These are phyloP conservation scores for Fistulifera pelliculosa DNA, from an alignment of 108 stramenopile species.

Conservation along the genomic window DNA sequence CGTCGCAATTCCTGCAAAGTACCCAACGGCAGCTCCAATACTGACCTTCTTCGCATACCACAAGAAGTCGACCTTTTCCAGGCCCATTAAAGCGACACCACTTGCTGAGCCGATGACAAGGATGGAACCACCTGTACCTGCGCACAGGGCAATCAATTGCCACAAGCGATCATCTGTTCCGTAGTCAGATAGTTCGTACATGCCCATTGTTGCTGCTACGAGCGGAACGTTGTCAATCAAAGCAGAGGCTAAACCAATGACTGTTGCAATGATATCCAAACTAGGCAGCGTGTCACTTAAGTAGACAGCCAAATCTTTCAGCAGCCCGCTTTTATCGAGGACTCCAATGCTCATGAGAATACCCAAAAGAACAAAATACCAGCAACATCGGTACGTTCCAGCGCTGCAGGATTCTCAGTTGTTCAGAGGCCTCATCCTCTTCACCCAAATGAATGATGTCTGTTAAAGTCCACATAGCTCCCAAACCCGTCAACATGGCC, in stretches of 20 bases:
- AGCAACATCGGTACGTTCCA: conserved; percentile 77
- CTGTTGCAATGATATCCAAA: conserved; percentile 88
- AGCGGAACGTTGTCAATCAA: conserved; percentile 92
- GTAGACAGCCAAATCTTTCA: conserved; percentile 80
- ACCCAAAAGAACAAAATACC: conserved; percentile 93
- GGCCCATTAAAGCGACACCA: conserved; percentile 91
- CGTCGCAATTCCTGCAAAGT: conserved; percentile 86
- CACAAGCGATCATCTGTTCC: conserved; percentile 87
- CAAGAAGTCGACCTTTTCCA: conserved; percentile 92
- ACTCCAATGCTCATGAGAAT: conserved; percentile 92
- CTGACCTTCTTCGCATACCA: conserved; percentile 91
- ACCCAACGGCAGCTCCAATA: conserved; percentile 77
- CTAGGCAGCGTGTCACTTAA: conserved; percentile 80
- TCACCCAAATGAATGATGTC: conserved; percentile 91
- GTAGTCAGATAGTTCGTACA: conserved; percentile 85
- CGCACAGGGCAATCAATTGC: conserved; percentile 93
- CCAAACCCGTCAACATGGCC: conserved; percentile 91
- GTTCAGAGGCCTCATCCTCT: conserved; percentile 51
- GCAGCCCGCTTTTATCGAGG: conserved; percentile 84
- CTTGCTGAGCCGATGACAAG: conserved; percentile 88
- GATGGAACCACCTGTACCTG: conserved; percentile 91
- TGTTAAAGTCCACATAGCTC: conserved; percentile 89
- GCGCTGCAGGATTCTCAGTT: conserved; percentile 73
- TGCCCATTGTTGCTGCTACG: conserved; percentile 90
- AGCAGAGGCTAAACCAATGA: conserved; percentile 87